Conservation (phyloP, 108 stramenopile species). For the Pseudonitzschia pungens region DNA sequence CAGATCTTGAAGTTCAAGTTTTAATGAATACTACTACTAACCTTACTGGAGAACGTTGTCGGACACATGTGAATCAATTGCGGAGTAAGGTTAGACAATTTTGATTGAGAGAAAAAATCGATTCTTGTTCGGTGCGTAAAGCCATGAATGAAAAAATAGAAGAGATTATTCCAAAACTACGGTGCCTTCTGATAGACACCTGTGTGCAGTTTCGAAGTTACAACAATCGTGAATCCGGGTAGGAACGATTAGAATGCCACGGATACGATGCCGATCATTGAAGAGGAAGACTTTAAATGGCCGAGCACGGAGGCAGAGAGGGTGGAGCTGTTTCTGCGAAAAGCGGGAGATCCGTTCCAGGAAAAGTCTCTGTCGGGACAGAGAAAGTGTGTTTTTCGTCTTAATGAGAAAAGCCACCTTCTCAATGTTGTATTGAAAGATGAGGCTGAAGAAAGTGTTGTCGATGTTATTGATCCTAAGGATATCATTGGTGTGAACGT, state of each 20-base stretch:
- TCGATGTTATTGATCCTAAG: conserved; percentile 37
- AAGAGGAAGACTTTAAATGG: conserved; percentile 2
- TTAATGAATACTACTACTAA: too few species aligned
- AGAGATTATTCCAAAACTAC: too few species aligned
- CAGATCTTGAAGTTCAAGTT: too few species aligned
- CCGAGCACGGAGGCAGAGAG: conserved; percentile 19
- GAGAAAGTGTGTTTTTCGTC: conserved; percentile 22
- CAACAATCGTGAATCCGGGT: background rate
- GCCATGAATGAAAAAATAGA: background rate
- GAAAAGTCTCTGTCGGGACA: background rate
- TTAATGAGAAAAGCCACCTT: background rate
- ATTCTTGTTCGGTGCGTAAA: too few species aligned
- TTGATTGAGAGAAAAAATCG: too few species aligned
- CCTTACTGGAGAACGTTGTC: too few species aligned
- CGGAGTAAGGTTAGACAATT: too few species aligned
- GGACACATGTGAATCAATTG: too few species aligned
- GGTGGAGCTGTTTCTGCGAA: conserved; percentile 25
- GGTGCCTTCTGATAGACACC: too few species aligned
- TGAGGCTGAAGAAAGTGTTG: conserved; percentile 13
- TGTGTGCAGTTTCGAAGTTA: too few species aligned
- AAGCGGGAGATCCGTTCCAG: conserved; percentile 21
- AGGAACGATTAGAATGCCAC: background rate
- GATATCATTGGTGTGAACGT: conserved; percentile 44
- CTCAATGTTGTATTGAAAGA: conserved; percentile 25
- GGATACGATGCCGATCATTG: background rate